Evolutionary conservation across 805 yeast genomes (phyloP), one percentile per base, ranked within the genome.

Genomic region (Pichia rugopelliculosa): DNA sequence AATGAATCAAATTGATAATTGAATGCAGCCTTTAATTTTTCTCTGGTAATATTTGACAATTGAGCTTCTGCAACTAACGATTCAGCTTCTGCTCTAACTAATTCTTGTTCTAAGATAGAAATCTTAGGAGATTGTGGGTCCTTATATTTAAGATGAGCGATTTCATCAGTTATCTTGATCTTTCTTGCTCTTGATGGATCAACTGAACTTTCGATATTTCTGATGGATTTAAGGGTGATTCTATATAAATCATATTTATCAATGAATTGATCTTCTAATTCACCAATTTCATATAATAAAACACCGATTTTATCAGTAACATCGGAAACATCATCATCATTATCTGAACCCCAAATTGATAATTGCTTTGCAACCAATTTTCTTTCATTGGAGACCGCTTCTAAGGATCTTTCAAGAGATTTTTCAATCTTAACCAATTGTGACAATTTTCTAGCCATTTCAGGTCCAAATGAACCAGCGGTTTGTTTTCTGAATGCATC

Each of bases 61-160:
- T 91, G 99, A 51, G 98, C 98, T 76, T 91, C 99, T 51, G 99
- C 99, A 61, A 91, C 99, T 60, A 91, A 81, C 44, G 96, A 88
- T 75, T 93, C 98, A 57, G 98, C 98, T 77, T 91, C 99, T 45
- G 98, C 97, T 72, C 99, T 84, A 58, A 93, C 98, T 67, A 93
- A 80, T 74, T 93, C 98, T 75, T 93, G 98, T 77, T 91, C 99
- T 69, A 91, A 80, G 47, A 90, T 91, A 56, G 87, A 82, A 57
- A 91, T 86, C 77, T 91, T 91, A 68, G 96, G 95, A 47, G 96
- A 88, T 73, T 86, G 88, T 55, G 99, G 98, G 71, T 91, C 98
- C 79, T 91, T 91, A 79, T 93, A 93, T 76, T 93, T 93, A 72
- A 91, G 80, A 72, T 87, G 88, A 54, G 98, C 98, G 72, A 91